Percentiles rank a stretch among this genome's conserved stretches.
Conservation (phyloP, 106 monocot genomes). For the Vanilla planifolia region DNA sequence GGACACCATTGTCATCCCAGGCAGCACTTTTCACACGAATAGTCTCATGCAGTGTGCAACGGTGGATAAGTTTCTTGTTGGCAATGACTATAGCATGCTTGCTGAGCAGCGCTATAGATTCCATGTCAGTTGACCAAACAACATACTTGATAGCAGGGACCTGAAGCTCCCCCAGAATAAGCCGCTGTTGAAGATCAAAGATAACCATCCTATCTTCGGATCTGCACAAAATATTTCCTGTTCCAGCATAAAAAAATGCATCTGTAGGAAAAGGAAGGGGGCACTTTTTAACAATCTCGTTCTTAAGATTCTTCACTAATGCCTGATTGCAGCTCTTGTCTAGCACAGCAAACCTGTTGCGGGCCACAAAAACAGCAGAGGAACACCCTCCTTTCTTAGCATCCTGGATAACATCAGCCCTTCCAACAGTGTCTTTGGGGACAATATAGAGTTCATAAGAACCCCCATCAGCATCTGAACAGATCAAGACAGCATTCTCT, state of each 20-base stretch:
- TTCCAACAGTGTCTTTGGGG: slow-evolving; percentile 30
- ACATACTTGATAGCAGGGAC: slow-evolving; percentile 29
- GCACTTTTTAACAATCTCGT: slow-evolving; percentile 55
- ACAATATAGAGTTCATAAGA: slow-evolving; percentile 52
- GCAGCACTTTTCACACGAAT: slow-evolving; percentile 69
- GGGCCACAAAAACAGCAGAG: slow-evolving; percentile 55
- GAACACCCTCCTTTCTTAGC: slow-evolving; percentile 40
- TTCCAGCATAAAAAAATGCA: slow-evolving; percentile 63
- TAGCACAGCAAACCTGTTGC: slow-evolving; percentile 61
- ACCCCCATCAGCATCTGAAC: slow-evolving; percentile 49
- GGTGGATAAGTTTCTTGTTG: slow-evolving; percentile 40
- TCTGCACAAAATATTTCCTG: slow-evolving; percentile 47
- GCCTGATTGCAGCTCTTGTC: slow-evolving; percentile 47
- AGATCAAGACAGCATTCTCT: slow-evolving; percentile 50
- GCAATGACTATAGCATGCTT: slow-evolving; percentile 39
- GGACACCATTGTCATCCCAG: slow-evolving; percentile 62
- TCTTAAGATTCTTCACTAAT: slow-evolving; percentile 54
- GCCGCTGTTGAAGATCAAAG: slow-evolving; percentile 39
- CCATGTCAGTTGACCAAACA: slow-evolving; percentile 42
- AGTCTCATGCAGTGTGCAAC: slow-evolving; percentile 58
- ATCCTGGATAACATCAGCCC: slow-evolving; percentile 39
- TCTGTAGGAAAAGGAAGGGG: slow-evolving; percentile 41
- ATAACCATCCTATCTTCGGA: slow-evolving; percentile 45
- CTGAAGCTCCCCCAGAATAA: slow-evolving; percentile 29
- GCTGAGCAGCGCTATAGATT: slow-evolving; percentile 31